Conservation (phyloP, 305 asterid genomes). For the Fraxinus dipetala region DNA sequence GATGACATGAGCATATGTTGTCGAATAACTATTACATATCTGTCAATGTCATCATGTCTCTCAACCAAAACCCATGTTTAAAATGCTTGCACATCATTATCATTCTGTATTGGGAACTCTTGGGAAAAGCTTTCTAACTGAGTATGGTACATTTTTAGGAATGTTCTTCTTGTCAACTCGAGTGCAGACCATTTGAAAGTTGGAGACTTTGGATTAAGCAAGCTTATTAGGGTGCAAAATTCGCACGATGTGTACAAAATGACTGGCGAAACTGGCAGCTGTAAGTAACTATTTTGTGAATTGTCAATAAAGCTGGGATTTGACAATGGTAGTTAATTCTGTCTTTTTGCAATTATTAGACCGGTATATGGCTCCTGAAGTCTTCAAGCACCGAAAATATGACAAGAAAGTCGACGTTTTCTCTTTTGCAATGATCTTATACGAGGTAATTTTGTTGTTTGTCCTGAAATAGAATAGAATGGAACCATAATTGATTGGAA, state of each 20-base stretch:
- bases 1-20: not conserved
- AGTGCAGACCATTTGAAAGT: constrained; percentile 96
- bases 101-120: constrained; percentile 1
- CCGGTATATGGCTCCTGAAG: constrained; percentile 99
- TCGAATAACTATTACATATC: not conserved
- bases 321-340: constrained; percentile 5
- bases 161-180: constrained; percentile 85
- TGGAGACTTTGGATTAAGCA: constrained; percentile 95
- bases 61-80: not conserved
- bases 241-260: constrained; percentile 94
- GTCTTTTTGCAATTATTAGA: constrained; percentile 39
- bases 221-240: constrained; percentile 80
- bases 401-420: constrained; percentile 94
- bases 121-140: constrained; percentile 6
- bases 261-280: constrained; percentile 98
- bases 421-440: constrained; percentile 94
- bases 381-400: constrained; percentile 89
- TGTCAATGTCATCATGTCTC: constrained; percentile 17
- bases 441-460: constrained; percentile 61
- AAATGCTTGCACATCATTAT: not conserved
- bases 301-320: not conserved
- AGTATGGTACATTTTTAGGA: constrained; percentile 49
- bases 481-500: constrained; percentile 10
- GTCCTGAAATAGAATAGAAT: constrained; percentile 10
- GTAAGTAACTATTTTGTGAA: constrained; percentile 47